A percentile compares a stretch with the other conserved stretches of the same genome.
Conservation (phyloP, 179 eudicot species). For the Drosera spatulata region DNA sequence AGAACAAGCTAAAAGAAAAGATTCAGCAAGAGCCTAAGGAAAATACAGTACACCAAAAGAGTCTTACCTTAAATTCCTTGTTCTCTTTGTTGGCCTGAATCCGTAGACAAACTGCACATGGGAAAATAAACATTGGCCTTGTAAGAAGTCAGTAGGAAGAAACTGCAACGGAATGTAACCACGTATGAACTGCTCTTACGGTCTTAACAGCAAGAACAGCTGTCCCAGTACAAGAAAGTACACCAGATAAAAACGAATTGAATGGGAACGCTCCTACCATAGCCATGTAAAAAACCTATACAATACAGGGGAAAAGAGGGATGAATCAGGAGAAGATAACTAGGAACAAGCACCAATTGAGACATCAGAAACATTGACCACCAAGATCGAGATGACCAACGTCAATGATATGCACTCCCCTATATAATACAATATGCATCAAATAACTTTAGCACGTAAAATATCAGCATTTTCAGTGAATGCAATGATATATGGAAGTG, state of each 20-base stretch:
- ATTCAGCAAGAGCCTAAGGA: neutral
- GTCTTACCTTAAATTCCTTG: slow-evolving; percentile 14
- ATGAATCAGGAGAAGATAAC: no score
- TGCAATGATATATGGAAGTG: no score
- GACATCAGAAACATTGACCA: no score
- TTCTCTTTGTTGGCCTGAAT: slow-evolving; percentile 16
- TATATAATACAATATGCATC: no score
- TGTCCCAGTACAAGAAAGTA: slow-evolving; percentile 61
- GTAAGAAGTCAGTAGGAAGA: no score
- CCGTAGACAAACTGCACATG: slow-evolving; percentile 8
- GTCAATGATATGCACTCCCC: no score
- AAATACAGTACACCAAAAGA: neutral
- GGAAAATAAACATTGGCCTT: neutral
- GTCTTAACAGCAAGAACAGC: slow-evolving; percentile 65
- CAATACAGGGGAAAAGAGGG: neutral
- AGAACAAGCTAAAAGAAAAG: no score
- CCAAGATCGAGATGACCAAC: no score
- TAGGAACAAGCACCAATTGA: no score
- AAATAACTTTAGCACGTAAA: no score
- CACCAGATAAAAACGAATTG: slow-evolving; percentile 63
- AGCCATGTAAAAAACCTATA: slow-evolving; percentile 37
- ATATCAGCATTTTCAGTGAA: no score
- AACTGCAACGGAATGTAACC: no score
- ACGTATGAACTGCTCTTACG: neutral
- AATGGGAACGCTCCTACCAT: slow-evolving; percentile 62